Evolutionary conservation across 1,284 basidiomycete genomes (phyloP).

Genomic region (Ceratobasidium sp.): DNA sequence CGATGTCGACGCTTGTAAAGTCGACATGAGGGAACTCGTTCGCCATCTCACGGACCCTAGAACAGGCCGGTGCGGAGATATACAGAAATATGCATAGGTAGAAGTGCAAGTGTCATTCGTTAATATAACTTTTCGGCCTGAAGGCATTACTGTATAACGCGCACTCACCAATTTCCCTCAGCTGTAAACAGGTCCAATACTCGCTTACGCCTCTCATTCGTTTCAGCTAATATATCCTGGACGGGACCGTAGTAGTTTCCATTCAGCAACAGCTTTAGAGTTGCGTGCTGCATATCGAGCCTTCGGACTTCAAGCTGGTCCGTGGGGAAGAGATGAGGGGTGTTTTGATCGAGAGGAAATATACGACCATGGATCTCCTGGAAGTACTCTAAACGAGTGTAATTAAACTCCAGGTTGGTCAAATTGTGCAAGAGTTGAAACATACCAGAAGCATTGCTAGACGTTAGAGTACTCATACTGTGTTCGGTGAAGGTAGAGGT

Average conservation of each 20-base stretch:
- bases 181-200: constrained; percentile 32
- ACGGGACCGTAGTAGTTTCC: constrained; percentile 27
- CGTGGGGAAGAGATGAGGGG: constrained; percentile 18
- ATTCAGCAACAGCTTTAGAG: background rate
- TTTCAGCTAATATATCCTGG: constrained; percentile 5
- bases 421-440: background rate
- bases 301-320: constrained; percentile 20
- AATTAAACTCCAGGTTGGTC: too few species aligned
- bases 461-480: constrained; percentile 27
- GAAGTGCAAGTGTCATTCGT: too few species aligned
- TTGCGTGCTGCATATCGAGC: constrained; percentile 10
- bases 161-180: constrained; percentile 29
- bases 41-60: constrained; percentile 30
- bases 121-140: too few species aligned
- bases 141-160: too few species aligned
- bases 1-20: constrained; percentile 39
- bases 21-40: constrained; percentile 26
- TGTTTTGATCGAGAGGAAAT: constrained; percentile 29
- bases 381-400: constrained; percentile 27
- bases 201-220: constrained; percentile 18
- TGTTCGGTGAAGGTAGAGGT: constrained; percentile 16
- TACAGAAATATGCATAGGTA: too few species aligned
- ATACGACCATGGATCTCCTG: constrained; percentile 33
- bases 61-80: too few species aligned
- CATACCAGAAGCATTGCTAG: constrained; percentile 1